Evolutionary conservation across 768 basidiomycete species (phyloP), one percentile per base, ranked within the genome.

Genomic region (Tricholoma terreum): DNA sequence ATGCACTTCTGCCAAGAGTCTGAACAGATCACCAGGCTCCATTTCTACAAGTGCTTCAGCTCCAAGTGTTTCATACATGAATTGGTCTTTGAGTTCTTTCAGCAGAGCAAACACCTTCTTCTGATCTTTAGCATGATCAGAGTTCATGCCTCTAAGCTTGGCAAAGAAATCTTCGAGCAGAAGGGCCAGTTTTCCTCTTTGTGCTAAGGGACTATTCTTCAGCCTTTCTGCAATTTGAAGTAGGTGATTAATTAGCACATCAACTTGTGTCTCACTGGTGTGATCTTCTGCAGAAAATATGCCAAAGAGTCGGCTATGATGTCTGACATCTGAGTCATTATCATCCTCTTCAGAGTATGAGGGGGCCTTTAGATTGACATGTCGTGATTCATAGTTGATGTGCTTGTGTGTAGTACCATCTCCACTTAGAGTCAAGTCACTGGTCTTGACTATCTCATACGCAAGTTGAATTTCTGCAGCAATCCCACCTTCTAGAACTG

Each of bases 71-170:
- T 58, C 27, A 19, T 57, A n/a, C 14, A 36, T 48, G 11, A 56
- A 53, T 0, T 59, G 54, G 17, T 55, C 21, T 56, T 69, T 69
- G 42, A 40, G 53, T 9, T 57, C 61, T n/a, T 64, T 24, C 31
- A 67, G 33, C 10, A 59, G 31, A 1, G 38, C 33, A 8, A 59
- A 63, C 1, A 55, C 56, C 5, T 54, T 54, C 54, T 70, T 70
- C 55, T 70, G 63, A 1, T 35, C 45, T 3, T 40, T 46, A 7
- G 69, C 69, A 45, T 71, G 70, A 45, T 71, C 70, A 1, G 64
- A 60, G 49, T 60, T 59, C 65, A 70, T 69, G 15, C 65, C 67
- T 36, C 57, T 57, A 15, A 67, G 56, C 31, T n/a, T 40, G 45
- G 24, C 54, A 51, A 34, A 57, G 30, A 61, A 45, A 12, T 52